phyloP scores from a whole-genome alignment of 2,329 filamentous ascomycete genomes.

The Chrysoporthe cubensis region DNA sequence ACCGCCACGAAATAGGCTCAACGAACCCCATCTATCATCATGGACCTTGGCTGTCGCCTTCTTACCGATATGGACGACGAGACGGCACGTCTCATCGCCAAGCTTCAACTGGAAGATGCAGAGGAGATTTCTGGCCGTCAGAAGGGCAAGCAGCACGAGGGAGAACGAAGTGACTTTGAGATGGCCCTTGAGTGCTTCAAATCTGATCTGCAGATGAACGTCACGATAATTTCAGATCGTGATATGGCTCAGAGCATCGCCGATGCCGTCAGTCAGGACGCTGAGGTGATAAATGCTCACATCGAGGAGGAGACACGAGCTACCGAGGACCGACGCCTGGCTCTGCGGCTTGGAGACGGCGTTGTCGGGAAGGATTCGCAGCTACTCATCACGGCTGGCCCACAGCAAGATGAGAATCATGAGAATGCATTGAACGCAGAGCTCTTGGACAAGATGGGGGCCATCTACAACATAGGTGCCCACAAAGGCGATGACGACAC shows the following conservation, averaged over 20 bases:
- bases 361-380: neutral
- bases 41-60: too few species aligned
- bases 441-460: neutral
- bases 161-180: neutral
- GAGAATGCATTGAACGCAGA: neutral
- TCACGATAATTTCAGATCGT: neutral
- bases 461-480: neutral
- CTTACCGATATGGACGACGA: neutral
- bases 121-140: neutral
- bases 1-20: too few species aligned
- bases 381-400: neutral
- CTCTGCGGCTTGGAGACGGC: neutral
- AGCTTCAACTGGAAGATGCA: slow-evolving; percentile 9
- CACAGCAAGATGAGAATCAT: neutral
- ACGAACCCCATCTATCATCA: too few species aligned
- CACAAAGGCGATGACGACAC: neutral
- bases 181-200: neutral
- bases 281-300: neutral
- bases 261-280: slow-evolving; percentile 12
- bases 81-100: neutral
- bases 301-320: neutral
- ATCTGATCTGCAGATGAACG: neutral
- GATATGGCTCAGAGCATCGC: slow-evolving; percentile 11
- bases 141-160: slow-evolving; percentile 3
- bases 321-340: neutral